These are phyloP conservation scores for Dalbergia oliveri DNA, from an alignment of 306 rosid genomes.

Conservation along the genomic window DNA sequence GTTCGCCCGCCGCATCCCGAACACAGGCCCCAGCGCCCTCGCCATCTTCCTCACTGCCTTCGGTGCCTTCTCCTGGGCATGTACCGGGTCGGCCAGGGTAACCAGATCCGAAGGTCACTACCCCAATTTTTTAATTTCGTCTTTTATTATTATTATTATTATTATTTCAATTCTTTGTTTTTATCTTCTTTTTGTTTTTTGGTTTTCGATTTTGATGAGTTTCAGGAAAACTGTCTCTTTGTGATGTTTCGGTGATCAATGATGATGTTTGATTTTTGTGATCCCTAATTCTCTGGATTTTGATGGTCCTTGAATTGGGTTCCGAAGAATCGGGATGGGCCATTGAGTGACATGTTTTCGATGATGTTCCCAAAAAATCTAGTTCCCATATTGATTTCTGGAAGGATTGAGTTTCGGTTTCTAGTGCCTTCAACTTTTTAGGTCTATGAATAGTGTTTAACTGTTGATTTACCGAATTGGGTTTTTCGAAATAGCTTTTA, in stretches of 20 bases:
- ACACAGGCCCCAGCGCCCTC: conserved; percentile 86
- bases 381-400: background rate
- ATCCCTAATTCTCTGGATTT: background rate
- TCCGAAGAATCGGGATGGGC: background rate
- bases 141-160: background rate
- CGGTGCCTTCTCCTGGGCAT: conserved; percentile 94
- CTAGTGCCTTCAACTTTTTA: background rate
- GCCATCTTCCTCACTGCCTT: conserved; percentile 83
- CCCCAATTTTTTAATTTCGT: background rate
- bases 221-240: background rate
- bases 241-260: background rate
- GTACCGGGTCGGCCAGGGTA: conserved; percentile 98
- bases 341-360: background rate
- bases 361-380: background rate
- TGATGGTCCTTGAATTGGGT: background rate
- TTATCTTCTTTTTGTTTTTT: background rate
- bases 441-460: background rate
- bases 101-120: conserved; percentile 86
- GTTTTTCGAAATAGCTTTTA: too few relatives aligned
- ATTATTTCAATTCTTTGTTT: background rate
- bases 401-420: conserved; percentile 11
- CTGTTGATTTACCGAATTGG: background rate
- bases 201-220: background rate
- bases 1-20: conserved; percentile 98
- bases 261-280: background rate